Base-by-base conservation (phyloP, 192 early-diverging fungal genomes). In the Linnemannia zychae region DNA sequence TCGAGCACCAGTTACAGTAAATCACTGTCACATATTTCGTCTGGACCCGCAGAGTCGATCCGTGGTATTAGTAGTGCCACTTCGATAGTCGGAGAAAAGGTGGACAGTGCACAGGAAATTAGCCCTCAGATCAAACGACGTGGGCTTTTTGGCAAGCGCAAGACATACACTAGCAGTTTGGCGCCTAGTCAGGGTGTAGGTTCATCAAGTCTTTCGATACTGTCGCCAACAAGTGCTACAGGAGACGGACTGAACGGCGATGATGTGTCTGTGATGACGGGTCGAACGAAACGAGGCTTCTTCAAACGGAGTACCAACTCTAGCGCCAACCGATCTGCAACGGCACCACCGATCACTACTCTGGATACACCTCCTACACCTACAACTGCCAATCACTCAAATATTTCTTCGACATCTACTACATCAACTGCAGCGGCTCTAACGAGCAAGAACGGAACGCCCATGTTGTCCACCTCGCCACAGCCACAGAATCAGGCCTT, bases 101-200 rank as follows among this genome's bases (percentile, higher is more conserved):
- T 40, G 4, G 74, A 75, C 53, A 67, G 40, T 69, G 65, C 65
- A 18, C 73, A 57, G 28, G 76, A 69, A 3, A 74, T 40, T 74
- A 49, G 65, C 38, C 66, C 71, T 7, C 81, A 77, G 18, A 63
- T 70, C 36, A 84, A 78, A 52, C 71, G 76, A 7, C 71, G 76
- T 7, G 81, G 81, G n/a, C 57, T 84, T 7, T 84, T 84, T 50
- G 72, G 81, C 11, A 84, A 78, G 57, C 71, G 72, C 16, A 74
- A 65, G 38, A 48, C 71, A 22, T 34, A 37, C 17, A 57, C 46
- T 13, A 66, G 46, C 18, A 67, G 24, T 74, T 38, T 37, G n/a
- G 47, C 67, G 33, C 7, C 66, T 16, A 40, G 34, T n/a, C 71
- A 69, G 20, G n/a, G 36, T 20, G 28, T 33, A 31, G 72, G 47